Evolutionary conservation across 2,329 filamentous ascomycete genomes (phyloP).

Genomic region (Pyrenophora seminiperda): DNA sequence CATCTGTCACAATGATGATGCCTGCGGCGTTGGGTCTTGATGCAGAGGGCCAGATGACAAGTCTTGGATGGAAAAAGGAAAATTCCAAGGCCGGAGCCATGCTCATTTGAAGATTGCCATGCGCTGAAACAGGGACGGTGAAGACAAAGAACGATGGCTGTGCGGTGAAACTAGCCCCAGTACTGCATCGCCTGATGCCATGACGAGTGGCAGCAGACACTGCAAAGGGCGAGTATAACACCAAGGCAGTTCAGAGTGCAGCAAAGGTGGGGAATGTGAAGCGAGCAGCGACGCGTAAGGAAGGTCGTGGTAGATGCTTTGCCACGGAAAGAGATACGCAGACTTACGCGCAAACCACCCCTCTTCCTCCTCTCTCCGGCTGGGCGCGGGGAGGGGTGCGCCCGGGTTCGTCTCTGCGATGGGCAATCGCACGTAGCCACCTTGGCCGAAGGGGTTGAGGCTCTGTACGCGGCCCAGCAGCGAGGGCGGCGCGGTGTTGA

Average conservation of each 20-base stretch:
- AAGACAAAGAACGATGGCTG: slow-evolving; percentile 20
- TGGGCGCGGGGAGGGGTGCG: slow-evolving; percentile 83
- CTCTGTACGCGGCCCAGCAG: slow-evolving; percentile 81
- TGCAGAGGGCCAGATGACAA: slow-evolving; percentile 37
- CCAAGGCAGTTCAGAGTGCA: slow-evolving; percentile 15
- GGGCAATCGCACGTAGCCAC: slow-evolving; percentile 88
- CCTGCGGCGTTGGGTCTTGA: slow-evolving; percentile 34
- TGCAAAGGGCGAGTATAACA: slow-evolving; percentile 1
- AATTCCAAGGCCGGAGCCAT: slow-evolving; percentile 16
- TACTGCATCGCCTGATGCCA: slow-evolving; percentile 28
- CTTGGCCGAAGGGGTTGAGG: slow-evolving; percentile 83
- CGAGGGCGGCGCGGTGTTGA: slow-evolving; percentile 74
- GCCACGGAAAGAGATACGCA: slow-evolving; percentile 44
- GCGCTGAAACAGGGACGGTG: slow-evolving; percentile 13
- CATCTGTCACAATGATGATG: slow-evolving; percentile 38
- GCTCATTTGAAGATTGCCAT: slow-evolving; percentile 31
- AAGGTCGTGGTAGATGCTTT: slow-evolving; percentile 13
- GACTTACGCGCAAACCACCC: slow-evolving; percentile 91
- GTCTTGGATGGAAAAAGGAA: slow-evolving; percentile 12
- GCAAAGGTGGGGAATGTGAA: slow-evolving; percentile 17
- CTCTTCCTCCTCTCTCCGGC: slow-evolving; percentile 89
- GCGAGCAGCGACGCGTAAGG: slow-evolving; percentile 15
- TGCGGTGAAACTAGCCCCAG: slow-evolving; percentile 36
- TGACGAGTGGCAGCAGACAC: slow-evolving; percentile 33
- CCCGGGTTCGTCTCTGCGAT: slow-evolving; percentile 76